Percentiles rank a stretch among this genome's conserved stretches.
Conservation (phyloP, 2,329 filamentous ascomycete genomes). For the Fusarium subtropicale region DNA sequence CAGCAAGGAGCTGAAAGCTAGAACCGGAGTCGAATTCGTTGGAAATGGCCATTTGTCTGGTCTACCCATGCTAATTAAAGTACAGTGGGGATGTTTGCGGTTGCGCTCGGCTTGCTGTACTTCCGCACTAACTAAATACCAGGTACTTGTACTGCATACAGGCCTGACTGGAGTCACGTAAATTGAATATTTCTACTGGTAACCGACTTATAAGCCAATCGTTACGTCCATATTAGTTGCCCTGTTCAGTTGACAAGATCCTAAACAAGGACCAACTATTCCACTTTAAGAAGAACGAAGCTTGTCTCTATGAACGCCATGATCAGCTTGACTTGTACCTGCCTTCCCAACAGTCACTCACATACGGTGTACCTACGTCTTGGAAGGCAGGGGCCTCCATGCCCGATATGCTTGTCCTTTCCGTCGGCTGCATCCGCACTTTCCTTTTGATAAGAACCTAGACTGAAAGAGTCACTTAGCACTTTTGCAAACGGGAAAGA, state of each 20-base stretch:
- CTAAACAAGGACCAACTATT: background rate
- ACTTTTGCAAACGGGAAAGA: background rate
- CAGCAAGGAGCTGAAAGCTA: constrained; percentile 22
- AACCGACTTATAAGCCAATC: background rate
- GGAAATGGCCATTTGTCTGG: constrained; percentile 8
- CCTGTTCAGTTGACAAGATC: background rate
- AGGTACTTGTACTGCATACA: background rate
- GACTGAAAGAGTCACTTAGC: background rate
- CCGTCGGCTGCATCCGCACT: background rate
- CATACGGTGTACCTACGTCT: background rate
- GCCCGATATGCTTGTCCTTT: background rate
- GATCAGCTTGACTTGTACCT: background rate
- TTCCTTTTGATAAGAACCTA: background rate
- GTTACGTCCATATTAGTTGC: constrained; percentile 6
- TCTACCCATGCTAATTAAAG: constrained; percentile 26
- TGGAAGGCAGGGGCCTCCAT: background rate
- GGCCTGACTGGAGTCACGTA: background rate
- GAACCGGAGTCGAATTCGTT: constrained; percentile 16
- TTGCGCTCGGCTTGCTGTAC: constrained; percentile 31
- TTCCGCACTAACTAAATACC: constrained; percentile 8
- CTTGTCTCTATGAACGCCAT: background rate
- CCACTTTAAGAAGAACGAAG: background rate
- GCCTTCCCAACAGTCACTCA: background rate
- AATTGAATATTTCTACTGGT: constrained; percentile 1
- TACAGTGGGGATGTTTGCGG: constrained; percentile 26